A percentile compares a stretch with the other conserved stretches of the same genome.
Evolutionary conservation across 768 basidiomycete species (phyloP).

Genomic region (Trametes cingulata): DNA sequence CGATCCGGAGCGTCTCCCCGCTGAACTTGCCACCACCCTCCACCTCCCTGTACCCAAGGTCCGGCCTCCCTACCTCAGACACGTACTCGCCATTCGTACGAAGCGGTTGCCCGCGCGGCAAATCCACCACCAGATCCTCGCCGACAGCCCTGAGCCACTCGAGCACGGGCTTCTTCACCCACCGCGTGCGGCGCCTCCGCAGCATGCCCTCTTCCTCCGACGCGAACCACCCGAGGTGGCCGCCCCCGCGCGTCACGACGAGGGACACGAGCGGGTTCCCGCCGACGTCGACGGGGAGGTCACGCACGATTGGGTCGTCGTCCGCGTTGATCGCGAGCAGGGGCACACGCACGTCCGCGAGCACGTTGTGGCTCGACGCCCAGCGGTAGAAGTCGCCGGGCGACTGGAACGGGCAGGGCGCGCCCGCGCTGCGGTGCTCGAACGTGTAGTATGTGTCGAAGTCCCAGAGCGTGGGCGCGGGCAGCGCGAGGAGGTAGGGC

Average conservation of each 20-base stretch:
- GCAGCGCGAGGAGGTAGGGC: slow-evolving; percentile 5
- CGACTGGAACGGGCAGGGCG: slow-evolving; percentile 37
- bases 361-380: slow-evolving; percentile 60
- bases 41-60: slow-evolving; percentile 58
- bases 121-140: slow-evolving; percentile 47
- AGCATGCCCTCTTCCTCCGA: not conserved
- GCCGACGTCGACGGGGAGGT: slow-evolving; percentile 58
- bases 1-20: not conserved
- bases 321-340: slow-evolving; percentile 75
- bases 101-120: slow-evolving; percentile 34
- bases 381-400: slow-evolving; percentile 49
- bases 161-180: slow-evolving; percentile 67
- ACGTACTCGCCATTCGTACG: slow-evolving; percentile 58
- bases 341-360: slow-evolving; percentile 65
- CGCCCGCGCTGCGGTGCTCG: slow-evolving; percentile 1
- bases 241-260: slow-evolving; percentile 64
- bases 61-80: slow-evolving; percentile 54
- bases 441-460: slow-evolving; percentile 27
- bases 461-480: slow-evolving; percentile 7
- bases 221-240: slow-evolving; percentile 86
- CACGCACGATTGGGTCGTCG: slow-evolving; percentile 75
- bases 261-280: slow-evolving; percentile 56
- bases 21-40: slow-evolving; percentile 44
- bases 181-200: slow-evolving; percentile 37
- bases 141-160: slow-evolving; percentile 67